Percentiles rank a stretch among this genome's conserved stretches.
Evolutionary conservation across 2,329 filamentous ascomycete genomes (phyloP).

Genomic region (Aureobasidium vineae): DNA sequence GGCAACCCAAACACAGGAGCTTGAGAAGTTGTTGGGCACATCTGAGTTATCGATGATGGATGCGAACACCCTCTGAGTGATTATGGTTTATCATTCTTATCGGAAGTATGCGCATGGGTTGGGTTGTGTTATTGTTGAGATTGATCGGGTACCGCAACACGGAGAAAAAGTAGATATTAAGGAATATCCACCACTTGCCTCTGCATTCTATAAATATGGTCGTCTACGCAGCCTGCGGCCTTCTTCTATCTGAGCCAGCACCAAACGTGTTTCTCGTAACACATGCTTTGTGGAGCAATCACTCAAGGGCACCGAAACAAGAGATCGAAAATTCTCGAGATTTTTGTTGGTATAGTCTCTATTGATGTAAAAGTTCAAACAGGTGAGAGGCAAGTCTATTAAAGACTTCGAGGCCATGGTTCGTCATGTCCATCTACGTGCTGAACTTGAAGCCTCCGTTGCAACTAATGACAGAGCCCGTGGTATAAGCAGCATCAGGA

Average conservation of each 20-base stretch:
- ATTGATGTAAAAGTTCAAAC: neutral
- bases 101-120: neutral
- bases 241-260: neutral
- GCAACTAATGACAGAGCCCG: conserved; percentile 74
- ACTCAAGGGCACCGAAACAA: neutral
- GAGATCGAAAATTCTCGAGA: neutral
- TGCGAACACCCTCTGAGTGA: neutral
- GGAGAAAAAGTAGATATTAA: neutral
- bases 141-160: neutral
- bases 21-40: conserved; percentile 22
- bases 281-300: neutral
- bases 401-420: neutral
- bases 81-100: neutral
- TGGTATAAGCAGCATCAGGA: conserved; percentile 69
- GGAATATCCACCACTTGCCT: neutral
- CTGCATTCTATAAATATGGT: neutral
- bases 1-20: conserved; percentile 25
- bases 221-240: neutral
- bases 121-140: neutral
- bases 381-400: too few species aligned
- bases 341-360: neutral
- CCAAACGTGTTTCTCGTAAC: neutral
- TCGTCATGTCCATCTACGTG: conserved; percentile 28
- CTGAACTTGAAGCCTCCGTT: conserved; percentile 72
- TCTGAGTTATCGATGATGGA: neutral